Percentiles rank a stretch among this genome's conserved stretches.
Evolutionary conservation across 2,329 filamentous ascomycete species (phyloP).

Genomic region (Xylaria polymorpha): DNA sequence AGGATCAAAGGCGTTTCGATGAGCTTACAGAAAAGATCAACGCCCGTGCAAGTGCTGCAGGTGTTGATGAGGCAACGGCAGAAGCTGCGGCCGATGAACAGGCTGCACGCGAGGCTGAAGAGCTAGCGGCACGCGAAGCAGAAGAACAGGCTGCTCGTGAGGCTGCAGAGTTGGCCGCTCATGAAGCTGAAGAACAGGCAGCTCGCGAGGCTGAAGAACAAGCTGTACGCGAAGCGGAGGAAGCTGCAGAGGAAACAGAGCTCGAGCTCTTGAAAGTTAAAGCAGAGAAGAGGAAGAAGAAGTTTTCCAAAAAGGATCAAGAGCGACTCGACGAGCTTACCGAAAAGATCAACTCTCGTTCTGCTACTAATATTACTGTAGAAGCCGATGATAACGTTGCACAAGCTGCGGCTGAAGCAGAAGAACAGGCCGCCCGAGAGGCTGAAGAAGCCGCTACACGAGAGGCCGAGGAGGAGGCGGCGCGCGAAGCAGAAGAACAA

Average conservation of each 20-base stretch:
- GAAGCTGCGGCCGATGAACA: constrained; percentile 22
- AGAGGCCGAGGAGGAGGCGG: constrained; percentile 40
- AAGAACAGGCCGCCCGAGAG: constrained; percentile 41
- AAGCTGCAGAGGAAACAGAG: constrained; percentile 24
- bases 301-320: constrained; percentile 20
- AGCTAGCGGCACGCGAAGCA: constrained; percentile 26
- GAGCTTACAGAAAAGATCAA: constrained; percentile 35
- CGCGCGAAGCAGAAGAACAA: constrained; percentile 39
- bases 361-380: not conserved
- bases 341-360: constrained; percentile 31
- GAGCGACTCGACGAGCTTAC: constrained; percentile 32
- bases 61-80: constrained; percentile 15
- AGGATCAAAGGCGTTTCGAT: constrained; percentile 30
- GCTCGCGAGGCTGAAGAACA: constrained; percentile 42
- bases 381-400: constrained; percentile 37
- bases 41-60: constrained; percentile 13
- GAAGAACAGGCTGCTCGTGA: constrained; percentile 34
- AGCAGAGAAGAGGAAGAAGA: constrained; percentile 28
- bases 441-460: constrained; percentile 34
- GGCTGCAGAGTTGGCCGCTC: constrained; percentile 26
- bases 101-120: constrained; percentile 33
- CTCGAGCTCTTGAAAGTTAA: constrained; percentile 15
- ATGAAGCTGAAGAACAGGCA: constrained; percentile 30
- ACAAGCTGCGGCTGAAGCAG: constrained; percentile 42
- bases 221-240: constrained; percentile 32